phyloP scores from a whole-genome alignment of 2,329 filamentous ascomycete species.

The Malbranchea zuffiana region DNA sequence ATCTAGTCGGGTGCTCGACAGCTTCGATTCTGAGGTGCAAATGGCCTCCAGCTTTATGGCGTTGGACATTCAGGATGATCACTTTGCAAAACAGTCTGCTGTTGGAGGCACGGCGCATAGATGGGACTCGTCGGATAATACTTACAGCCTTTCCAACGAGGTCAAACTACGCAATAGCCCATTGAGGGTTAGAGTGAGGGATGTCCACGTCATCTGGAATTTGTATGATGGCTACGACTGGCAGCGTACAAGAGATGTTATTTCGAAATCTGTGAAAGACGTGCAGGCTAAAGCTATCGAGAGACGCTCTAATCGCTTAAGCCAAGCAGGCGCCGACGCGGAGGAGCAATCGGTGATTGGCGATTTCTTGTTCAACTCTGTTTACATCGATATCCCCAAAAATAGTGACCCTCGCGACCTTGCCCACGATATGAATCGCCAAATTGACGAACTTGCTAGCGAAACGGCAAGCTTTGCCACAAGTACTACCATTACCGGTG shows the following conservation, averaged over 20 bases:
- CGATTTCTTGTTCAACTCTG: constrained; percentile 96
- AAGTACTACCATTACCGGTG: constrained; percentile 44
- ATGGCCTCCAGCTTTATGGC: constrained; percentile 47
- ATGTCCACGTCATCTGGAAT: constrained; percentile 94
- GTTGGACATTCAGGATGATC: constrained; percentile 66
- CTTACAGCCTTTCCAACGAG: constrained; percentile 57
- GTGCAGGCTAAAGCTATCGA: constrained; percentile 76
- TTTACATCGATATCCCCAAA: constrained; percentile 86
- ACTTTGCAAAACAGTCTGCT: constrained; percentile 55
- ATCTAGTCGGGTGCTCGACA: constrained; percentile 36
- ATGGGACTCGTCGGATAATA: constrained; percentile 69
- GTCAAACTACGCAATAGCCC: constrained; percentile 55
- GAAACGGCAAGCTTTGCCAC: constrained; percentile 85
- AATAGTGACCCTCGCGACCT: constrained; percentile 78
- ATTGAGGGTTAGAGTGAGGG: constrained; percentile 64
- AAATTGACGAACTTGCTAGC: constrained; percentile 73
- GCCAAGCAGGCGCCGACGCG: constrained; percentile 46
- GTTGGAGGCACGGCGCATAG: constrained; percentile 59
- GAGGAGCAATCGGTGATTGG: constrained; percentile 81
- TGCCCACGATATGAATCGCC: constrained; percentile 71
- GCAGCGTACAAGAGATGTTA: constrained; percentile 73
- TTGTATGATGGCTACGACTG: constrained; percentile 97
- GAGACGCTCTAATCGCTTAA: constrained; percentile 45
- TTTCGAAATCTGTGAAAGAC: constrained; percentile 76
- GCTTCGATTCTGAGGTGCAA: constrained; percentile 44